Base-by-base conservation (phyloP, 176 grass and related monocot genomes). In the Triticum dicoccoides region DNA sequence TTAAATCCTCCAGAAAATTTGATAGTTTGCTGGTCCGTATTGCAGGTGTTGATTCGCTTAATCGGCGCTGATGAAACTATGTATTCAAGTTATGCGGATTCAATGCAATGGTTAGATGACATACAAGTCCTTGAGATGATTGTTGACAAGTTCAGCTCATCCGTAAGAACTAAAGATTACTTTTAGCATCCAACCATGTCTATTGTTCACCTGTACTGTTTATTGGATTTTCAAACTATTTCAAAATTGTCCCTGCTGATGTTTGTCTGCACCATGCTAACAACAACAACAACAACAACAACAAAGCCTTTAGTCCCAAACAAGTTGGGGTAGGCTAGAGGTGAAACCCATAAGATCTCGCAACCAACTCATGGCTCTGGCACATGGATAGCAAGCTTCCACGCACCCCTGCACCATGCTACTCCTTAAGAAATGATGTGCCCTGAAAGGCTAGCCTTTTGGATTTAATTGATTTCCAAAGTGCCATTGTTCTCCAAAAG, bases 41-140 rank as follows among this genome's bases (percentile, higher is more conserved):
- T 86, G 45, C 88, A 98, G 97, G 90, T 98, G 44, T 89, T 98
- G 82, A 84, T 98, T 66, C 83, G 94, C 71, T 87, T 98, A 67
- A 94, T 98, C 5, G 94, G 97, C 47, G 94, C 97, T 73, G 97
- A 98, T 76, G 97, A 98, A 84, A 90, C 84, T 72, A 91, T 96
- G 90, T 95, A 96, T 84, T 87, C 91, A 29, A 88, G 90, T 84
- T 91, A 88, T 61, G 70, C 82, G 11, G 97, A 98, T 86, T 86
- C 97, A 32, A 92, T 96, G 92, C 93, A 92, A 67, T 98, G 97
- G 93, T 83, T 98, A 84, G 97, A 98, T 86, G 93, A 94, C 65
- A 83, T 88, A 86, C 62, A 98, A 82, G 94, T 96, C 83, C 97
- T 98, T 79, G 97, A 98, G 88, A 94, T 98, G 93, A 96, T 98